phyloP scores from a whole-genome alignment of 2,329 filamentous ascomycete species.

The Apiospora saccharicola region DNA sequence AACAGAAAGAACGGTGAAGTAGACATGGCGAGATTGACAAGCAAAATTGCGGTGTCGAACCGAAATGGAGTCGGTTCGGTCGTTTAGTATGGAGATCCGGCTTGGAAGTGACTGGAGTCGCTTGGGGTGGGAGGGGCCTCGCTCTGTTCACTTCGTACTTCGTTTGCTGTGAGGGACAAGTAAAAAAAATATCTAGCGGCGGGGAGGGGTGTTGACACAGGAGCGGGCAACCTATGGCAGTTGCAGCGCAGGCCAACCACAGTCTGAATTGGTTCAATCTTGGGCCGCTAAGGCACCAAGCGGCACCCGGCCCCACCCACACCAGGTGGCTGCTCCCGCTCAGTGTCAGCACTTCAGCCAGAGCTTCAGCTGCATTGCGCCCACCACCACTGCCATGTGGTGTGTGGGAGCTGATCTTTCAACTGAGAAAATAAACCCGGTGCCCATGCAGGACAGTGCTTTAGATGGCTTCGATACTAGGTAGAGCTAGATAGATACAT shows the following conservation, averaged over 20 bases:
- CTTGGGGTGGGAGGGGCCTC: background rate
- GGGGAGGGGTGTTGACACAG: constrained; percentile 10
- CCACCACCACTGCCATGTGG: background rate
- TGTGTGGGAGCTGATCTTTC: background rate
- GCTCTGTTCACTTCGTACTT: constrained; percentile 12
- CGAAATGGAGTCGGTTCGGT: constrained; percentile 15
- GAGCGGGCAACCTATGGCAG: background rate
- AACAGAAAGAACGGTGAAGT: constrained; percentile 17
- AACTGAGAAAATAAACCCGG: too few relatives aligned
- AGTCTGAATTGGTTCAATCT: constrained; percentile 3
- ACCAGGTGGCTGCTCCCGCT: constrained; percentile 10
- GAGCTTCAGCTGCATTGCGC: background rate
- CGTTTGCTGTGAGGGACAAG: background rate
- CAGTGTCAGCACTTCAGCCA: background rate
- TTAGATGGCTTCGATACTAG: background rate
- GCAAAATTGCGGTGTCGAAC: constrained; percentile 17
- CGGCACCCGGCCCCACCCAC: background rate
- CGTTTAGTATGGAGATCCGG: constrained; percentile 5
- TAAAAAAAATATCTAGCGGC: constrained; percentile 10
- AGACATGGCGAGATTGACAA: constrained; percentile 10
- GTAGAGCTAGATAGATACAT: background rate
- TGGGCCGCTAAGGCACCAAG: constrained; percentile 2
- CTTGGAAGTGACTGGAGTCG: background rate
- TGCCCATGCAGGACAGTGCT: background rate
- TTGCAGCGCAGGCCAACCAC: background rate